These are phyloP conservation scores for Astragalus glycyphyllos DNA, from an alignment of 306 rosid species.

Conservation along the genomic window DNA sequence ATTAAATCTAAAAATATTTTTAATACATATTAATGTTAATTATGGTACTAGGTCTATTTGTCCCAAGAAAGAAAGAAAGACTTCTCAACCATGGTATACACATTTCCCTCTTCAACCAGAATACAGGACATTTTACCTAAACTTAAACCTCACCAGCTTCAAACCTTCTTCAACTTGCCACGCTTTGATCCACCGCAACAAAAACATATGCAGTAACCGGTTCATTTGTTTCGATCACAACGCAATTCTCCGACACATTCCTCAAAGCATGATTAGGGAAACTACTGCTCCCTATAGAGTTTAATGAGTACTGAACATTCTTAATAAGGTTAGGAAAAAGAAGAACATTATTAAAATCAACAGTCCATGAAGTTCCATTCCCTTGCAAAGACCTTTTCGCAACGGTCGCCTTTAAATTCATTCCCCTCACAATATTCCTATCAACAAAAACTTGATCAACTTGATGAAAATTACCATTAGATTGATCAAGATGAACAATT, in stretches of 20 bases:
- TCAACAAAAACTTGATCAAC: constrained; percentile 76
- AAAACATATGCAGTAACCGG: constrained; percentile 57
- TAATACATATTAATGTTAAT: constrained; percentile 19
- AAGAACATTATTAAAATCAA: constrained; percentile 67
- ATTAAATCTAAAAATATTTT: constrained; percentile 9
- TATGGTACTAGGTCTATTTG: constrained; percentile 4
- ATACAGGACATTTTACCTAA: constrained; percentile 7
- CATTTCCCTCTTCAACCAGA: constrained; percentile 41
- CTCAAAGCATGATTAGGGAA: constrained; percentile 70
- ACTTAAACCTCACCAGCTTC: constrained; percentile 31
- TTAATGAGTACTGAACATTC: constrained; percentile 76
- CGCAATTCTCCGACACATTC: constrained; percentile 63
- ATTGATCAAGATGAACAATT: constrained; percentile 71
- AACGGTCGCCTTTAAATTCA: constrained; percentile 66
- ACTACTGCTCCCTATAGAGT: constrained; percentile 4
- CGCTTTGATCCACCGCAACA: constrained; percentile 70
- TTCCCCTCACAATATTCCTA: constrained; percentile 73
- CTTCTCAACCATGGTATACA: constrained; percentile 40
- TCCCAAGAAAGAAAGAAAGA: constrained; percentile 22
- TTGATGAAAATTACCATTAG: constrained; percentile 60
- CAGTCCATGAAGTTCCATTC: constrained; percentile 73
- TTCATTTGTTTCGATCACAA: constrained; percentile 66
- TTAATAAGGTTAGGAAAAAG: constrained; percentile 73
- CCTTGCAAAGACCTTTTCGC: constrained; percentile 62
- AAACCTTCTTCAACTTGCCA: constrained; percentile 35